These are phyloP conservation scores for Cryptosporidium sp. DNA, from an alignment of 169 alveolate species.

Conservation along the genomic window DNA sequence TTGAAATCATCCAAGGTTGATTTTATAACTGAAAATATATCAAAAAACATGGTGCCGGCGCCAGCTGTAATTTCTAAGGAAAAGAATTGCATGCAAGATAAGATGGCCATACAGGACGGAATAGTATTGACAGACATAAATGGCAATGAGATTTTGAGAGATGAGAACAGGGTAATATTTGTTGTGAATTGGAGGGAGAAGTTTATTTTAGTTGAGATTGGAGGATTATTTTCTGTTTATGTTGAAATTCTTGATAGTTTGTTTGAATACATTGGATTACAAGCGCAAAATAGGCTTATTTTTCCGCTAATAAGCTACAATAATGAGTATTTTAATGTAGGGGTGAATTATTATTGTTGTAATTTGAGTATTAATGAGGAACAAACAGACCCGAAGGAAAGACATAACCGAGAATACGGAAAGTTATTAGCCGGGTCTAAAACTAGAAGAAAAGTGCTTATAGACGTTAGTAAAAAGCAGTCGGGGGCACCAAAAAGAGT, in stretches of 20 bases:
- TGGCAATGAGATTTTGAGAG: background rate
- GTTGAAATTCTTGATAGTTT: background rate
- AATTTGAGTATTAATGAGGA: background rate
- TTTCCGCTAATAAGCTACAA: constrained; percentile 35
- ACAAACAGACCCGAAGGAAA: background rate
- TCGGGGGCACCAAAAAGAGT: constrained; percentile 71
- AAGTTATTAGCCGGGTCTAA: constrained; percentile 15
- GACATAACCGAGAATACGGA: background rate
- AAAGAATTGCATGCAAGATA: background rate
- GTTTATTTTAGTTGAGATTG: constrained; percentile 27
- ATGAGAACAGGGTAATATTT: constrained; percentile 9
- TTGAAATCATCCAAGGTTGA: background rate
- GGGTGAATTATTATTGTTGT: constrained; percentile 3
- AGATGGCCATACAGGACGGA: background rate
- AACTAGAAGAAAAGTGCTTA: background rate
- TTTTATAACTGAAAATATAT: background rate
- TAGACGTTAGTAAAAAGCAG: background rate
- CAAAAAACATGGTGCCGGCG: background rate
- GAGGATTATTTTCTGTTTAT: constrained; percentile 6
- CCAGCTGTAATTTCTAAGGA: background rate
- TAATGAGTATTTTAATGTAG: constrained; percentile 28
- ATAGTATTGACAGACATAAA: background rate
- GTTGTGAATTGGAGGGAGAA: constrained; percentile 9
- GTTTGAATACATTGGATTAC: background rate
- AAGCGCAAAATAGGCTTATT: background rate